These are phyloP conservation scores for Golubevia sp. DNA, from an alignment of 1,284 basidiomycete genomes.

Conservation along the genomic window DNA sequence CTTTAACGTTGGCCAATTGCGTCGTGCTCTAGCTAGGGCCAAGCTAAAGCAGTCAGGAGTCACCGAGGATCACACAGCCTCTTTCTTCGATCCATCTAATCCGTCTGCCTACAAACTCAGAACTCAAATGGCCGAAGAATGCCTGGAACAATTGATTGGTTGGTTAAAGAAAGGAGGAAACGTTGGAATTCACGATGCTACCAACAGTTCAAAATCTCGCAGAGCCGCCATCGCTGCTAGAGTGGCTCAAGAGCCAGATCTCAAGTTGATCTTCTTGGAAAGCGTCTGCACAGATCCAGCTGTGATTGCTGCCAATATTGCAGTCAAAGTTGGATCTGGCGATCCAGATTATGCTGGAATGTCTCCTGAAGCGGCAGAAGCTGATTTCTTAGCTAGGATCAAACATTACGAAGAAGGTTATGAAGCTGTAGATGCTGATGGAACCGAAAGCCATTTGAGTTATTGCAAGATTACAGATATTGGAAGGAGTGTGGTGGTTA, in stretches of 20 bases:
- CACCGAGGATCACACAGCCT: constrained; percentile 86
- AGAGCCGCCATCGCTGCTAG: constrained; percentile 77
- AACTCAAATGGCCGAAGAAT: constrained; percentile 85
- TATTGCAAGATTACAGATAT: constrained; percentile 63
- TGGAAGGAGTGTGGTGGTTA: constrained; percentile 50
- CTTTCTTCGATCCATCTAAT: constrained; percentile 89
- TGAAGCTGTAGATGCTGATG: constrained; percentile 73
- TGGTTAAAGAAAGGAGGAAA: constrained; percentile 94
- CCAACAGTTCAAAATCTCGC: constrained; percentile 81
- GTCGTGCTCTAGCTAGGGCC: constrained; percentile 81
- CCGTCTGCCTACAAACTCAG: constrained; percentile 76
- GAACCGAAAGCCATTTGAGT: constrained; percentile 72
- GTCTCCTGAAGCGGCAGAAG: constrained; percentile 80
- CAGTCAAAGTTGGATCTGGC: constrained; percentile 90
- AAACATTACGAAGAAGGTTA: constrained; percentile 93
- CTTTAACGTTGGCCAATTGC: constrained; percentile 96
- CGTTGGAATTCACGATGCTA: constrained; percentile 97
- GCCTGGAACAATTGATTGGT: constrained; percentile 88
- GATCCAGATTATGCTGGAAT: constrained; percentile 96
- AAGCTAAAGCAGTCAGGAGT: constrained; percentile 72
- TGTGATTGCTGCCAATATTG: constrained; percentile 91
- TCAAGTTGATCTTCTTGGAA: constrained; percentile 91
- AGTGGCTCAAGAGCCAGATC: constrained; percentile 86
- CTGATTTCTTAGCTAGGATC: constrained; percentile 89
- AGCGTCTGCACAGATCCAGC: constrained; percentile 91